Evolutionary conservation across 345 rosid species (phyloP).

Genomic region (Hypericum androsaemum): DNA sequence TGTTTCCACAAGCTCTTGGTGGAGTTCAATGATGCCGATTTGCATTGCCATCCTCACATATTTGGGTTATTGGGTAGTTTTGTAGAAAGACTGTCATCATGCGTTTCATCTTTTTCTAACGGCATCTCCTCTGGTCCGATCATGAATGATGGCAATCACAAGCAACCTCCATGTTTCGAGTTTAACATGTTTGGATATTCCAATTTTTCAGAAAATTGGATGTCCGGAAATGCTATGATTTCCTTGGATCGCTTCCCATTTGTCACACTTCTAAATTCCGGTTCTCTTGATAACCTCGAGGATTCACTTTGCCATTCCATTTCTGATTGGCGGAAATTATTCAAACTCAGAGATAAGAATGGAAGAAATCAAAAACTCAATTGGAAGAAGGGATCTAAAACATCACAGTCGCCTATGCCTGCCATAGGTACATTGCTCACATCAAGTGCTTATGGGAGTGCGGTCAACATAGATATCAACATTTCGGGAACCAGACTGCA

Average conservation of each 20-base stretch:
- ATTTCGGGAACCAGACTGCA: slow-evolving; percentile 45
- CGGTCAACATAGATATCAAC: slow-evolving; percentile 35
- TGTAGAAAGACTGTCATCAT: slow-evolving; percentile 36
- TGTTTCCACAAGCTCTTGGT: slow-evolving; percentile 30
- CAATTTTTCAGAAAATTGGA: slow-evolving; percentile 46
- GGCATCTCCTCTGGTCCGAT: slow-evolving; percentile 15
- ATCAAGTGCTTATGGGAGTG: slow-evolving; percentile 20
- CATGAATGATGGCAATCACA: slow-evolving; percentile 20
- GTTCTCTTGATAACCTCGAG: slow-evolving; percentile 43
- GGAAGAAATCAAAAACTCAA: slow-evolving; percentile 26
- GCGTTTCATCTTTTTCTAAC: slow-evolving; percentile 20
- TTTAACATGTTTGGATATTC: slow-evolving; percentile 64
- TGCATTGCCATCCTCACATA: slow-evolving; percentile 73
- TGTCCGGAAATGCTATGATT: slow-evolving; percentile 38
- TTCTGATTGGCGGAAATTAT: slow-evolving; percentile 52
- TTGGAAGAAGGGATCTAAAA: slow-evolving; percentile 21
- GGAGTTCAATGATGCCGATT: slow-evolving; percentile 51
- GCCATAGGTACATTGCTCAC: slow-evolving; percentile 19
- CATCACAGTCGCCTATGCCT: slow-evolving; percentile 12
- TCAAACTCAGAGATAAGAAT: slow-evolving; percentile 29
- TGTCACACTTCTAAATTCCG: slow-evolving; percentile 38
- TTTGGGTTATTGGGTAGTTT: slow-evolving; percentile 44
- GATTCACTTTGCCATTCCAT: slow-evolving; percentile 35
- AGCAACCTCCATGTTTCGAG: slow-evolving; percentile 29
- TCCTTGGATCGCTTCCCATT: slow-evolving; percentile 64